These are phyloP conservation scores for Agarophyton chilense DNA, from an alignment of 23 red algal genomes.

Conservation along the genomic window DNA sequence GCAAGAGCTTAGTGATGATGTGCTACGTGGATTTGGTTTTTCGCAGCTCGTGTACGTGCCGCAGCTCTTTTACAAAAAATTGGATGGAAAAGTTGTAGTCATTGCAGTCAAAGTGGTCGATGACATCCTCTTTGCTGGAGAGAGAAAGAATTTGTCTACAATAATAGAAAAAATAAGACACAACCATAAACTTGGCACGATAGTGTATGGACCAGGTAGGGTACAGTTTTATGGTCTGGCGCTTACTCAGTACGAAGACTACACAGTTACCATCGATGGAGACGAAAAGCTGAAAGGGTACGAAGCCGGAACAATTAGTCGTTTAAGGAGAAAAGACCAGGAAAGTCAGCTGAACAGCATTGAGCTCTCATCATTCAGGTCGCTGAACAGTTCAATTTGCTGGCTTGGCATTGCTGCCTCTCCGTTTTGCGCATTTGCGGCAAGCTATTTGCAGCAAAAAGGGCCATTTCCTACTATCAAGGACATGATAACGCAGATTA, in stretches of 20 bases:
- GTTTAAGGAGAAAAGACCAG: background rate
- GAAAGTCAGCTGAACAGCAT: background rate
- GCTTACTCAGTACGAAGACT: background rate
- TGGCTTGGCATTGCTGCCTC: slow-evolving; percentile 25
- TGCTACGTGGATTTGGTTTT: background rate
- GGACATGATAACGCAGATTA: slow-evolving; percentile 19
- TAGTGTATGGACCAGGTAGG: slow-evolving; percentile 27
- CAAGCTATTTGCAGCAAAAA: slow-evolving; percentile 41
- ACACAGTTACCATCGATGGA: background rate
- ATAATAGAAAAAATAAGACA: slow-evolving; percentile 1
- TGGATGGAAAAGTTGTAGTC: background rate
- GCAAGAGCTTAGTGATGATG: slow-evolving; percentile 27
- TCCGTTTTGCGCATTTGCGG: slow-evolving; percentile 28
- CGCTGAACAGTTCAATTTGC: slow-evolving; percentile 5
- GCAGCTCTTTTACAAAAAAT: slow-evolving; percentile 9
- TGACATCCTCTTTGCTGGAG: slow-evolving; percentile 31
- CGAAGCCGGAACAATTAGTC: background rate
- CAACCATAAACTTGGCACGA: background rate
- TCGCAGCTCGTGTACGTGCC: slow-evolving; percentile 16
- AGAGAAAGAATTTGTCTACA: background rate
- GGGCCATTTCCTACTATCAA: background rate
- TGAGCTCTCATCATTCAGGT: background rate
- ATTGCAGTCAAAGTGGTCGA: slow-evolving; percentile 52
- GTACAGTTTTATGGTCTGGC: slow-evolving; percentile 11
- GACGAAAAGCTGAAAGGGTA: slow-evolving; percentile 18